Percentiles rank a stretch among this genome's conserved stretches.
These are phyloP conservation scores for Candolleomyces efflorescens DNA, from an alignment of 768 basidiomycete species.

Conservation along the genomic window DNA sequence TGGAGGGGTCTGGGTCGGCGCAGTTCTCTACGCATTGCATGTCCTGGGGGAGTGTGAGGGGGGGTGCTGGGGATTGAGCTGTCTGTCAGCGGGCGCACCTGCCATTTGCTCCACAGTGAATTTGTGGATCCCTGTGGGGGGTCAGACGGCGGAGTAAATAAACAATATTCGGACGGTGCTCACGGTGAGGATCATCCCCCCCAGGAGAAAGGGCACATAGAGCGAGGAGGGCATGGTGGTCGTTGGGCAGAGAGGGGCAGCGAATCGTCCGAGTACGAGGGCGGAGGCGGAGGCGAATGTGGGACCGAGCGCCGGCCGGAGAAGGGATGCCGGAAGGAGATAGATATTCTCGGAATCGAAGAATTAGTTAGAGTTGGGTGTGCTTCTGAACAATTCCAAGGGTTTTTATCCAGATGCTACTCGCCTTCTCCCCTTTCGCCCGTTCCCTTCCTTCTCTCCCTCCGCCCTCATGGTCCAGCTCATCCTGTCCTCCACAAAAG, in stretches of 20 bases:
- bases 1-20: conserved; percentile 50
- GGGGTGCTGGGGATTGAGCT: conserved; percentile 1
- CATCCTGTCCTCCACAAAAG: conserved; percentile 59
- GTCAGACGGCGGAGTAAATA: too few relatives aligned
- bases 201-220: conserved; percentile 76
- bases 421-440: conserved; percentile 23
- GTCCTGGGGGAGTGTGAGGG: conserved; percentile 45
- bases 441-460: conserved; percentile 24
- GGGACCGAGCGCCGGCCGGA: conserved; percentile 10
- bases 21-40: conserved; percentile 99
- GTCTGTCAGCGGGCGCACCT: conserved; percentile 38
- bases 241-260: conserved; percentile 11
- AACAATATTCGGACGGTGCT: conserved; percentile 12
- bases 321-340: conserved; percentile 9
- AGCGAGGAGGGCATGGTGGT: conserved; percentile 60
- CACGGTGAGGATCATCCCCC: conserved; percentile 90
- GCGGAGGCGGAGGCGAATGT: conserved; percentile 8
- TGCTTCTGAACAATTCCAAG: conserved; percentile 33
- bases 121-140: conserved; percentile 65
- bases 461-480: conserved; percentile 60
- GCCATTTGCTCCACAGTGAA: conserved; percentile 81
- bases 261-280: neutral
- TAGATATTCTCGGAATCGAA: conserved; percentile 23
- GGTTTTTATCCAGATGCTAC: conserved; percentile 39
- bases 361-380: conserved; percentile 30